Percentiles rank a stretch among this genome's conserved stretches.
Evolutionary conservation across 2,329 filamentous ascomycete species (phyloP).

Genomic region (Aotearoamyces nothofagi): DNA sequence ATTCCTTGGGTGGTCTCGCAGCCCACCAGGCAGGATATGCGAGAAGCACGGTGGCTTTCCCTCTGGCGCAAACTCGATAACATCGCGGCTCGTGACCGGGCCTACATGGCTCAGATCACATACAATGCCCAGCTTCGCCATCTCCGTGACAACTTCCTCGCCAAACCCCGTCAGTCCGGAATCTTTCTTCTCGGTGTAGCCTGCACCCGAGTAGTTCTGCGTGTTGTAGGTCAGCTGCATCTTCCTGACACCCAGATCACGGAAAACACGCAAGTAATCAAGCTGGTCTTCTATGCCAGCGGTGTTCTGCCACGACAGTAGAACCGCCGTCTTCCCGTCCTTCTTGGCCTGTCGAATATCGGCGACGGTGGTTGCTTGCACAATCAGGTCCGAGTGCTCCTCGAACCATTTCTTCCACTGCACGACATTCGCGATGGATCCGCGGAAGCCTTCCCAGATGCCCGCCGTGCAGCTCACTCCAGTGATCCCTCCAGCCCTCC

Average conservation of each 20-base stretch:
- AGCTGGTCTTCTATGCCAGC: conserved; percentile 25
- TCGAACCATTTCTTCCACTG: conserved; percentile 28
- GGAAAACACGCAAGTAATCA: conserved; percentile 23
- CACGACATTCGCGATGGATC: conserved; percentile 23
- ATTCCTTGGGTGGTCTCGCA: conserved; percentile 23
- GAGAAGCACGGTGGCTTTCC: conserved; percentile 25
- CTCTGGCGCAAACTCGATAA: conserved; percentile 20
- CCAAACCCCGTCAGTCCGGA: conserved; percentile 23
- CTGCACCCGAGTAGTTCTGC: conserved; percentile 25
- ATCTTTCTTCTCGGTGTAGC: conserved; percentile 23
- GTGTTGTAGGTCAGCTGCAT: conserved; percentile 29
- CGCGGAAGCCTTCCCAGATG: conserved; percentile 24
- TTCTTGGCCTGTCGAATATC: conserved; percentile 23
- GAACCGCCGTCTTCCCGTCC: conserved; percentile 22
- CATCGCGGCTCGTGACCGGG: conserved; percentile 20
- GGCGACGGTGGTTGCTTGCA: conserved; percentile 21
- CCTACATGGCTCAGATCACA: conserved; percentile 22
- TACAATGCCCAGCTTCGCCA: conserved; percentile 22
- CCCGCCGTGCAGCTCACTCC: conserved; percentile 26
- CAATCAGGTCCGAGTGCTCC: conserved; percentile 23
- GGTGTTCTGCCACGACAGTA: conserved; percentile 26
- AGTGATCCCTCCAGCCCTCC: conserved; percentile 23
- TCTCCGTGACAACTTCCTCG: conserved; percentile 19
- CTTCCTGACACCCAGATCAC: conserved; percentile 24
- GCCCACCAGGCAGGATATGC: conserved; percentile 21